phyloP scores from a whole-genome alignment of 495 filamentous ascomycete genomes.

The Aspergillus asperescens region DNA sequence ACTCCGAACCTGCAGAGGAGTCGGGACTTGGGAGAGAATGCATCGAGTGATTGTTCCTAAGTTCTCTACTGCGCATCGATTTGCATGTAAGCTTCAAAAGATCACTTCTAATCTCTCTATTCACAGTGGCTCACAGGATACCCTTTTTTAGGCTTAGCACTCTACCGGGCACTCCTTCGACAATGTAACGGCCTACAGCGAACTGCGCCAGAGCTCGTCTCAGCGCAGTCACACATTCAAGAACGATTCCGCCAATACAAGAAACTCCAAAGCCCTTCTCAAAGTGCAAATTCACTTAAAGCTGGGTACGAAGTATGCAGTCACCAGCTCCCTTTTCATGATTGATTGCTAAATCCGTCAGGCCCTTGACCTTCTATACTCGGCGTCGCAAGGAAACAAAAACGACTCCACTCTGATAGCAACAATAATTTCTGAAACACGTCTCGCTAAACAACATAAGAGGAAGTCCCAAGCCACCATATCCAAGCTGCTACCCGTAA shows the following conservation, averaged over 20 bases:
- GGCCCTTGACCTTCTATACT: constrained; percentile 38
- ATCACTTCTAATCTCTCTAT: neutral
- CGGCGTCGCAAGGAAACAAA: constrained; percentile 31
- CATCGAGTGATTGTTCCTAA: constrained; percentile 42
- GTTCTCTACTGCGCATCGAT: constrained; percentile 50
- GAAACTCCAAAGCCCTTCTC: constrained; percentile 48
- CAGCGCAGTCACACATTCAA: constrained; percentile 43
- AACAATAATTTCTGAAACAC: constrained; percentile 21
- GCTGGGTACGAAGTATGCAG: constrained; percentile 60
- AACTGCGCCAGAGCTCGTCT: constrained; percentile 30
- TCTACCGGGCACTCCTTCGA: constrained; percentile 67
- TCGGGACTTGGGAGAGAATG: constrained; percentile 30
- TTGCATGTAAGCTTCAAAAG: constrained; percentile 51
- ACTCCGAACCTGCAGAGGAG: neutral
- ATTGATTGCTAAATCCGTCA: constrained; percentile 22
- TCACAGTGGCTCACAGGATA: constrained; percentile 7
- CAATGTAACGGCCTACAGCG: constrained; percentile 50
- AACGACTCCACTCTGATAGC: constrained; percentile 21
- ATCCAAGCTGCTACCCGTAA: constrained; percentile 6
- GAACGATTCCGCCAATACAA: constrained; percentile 56
- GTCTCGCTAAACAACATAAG: constrained; percentile 17
- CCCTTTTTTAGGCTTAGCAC: constrained; percentile 54
- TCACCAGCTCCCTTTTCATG: neutral
- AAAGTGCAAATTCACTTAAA: constrained; percentile 50
- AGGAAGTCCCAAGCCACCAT: constrained; percentile 19